Base-by-base conservation (phyloP, 2,329 filamentous ascomycete genomes). In the Lachnellula willkommii region DNA sequence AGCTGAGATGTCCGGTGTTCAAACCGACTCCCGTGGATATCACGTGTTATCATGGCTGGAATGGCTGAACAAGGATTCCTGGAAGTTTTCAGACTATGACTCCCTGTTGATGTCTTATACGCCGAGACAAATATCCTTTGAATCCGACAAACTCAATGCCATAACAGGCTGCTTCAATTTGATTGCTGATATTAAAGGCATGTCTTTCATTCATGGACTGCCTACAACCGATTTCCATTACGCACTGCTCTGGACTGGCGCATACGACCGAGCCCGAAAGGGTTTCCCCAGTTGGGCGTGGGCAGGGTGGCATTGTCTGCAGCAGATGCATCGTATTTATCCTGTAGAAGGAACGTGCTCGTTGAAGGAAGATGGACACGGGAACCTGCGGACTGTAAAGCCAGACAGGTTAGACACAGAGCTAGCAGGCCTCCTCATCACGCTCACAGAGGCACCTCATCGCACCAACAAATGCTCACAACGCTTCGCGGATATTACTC, bases 271-370 rank as follows among this genome's bases (percentile, higher is more conserved):
- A 22, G 37, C 24, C 3, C 39, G 50, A 36, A 26, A 46, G 15
- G 50, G 50, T 36, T 53, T 53, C 46, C 50, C 50, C 7, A 53
- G 39, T 26, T 53, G 39, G 50, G 47, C 50, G 17, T 53, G 50
- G 50, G 39, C 50, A 11, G 50, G 39, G 4, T 53, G 50, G 50
- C 50, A 53, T 24, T 39, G 17, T 24, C n/a, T 42, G 36, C 32
- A 51, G 12, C 49, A 51, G 37, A 40, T n/a, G 8, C 35, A 51
- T 14, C 9, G 2, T 9, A n/a, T 53, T 22, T 53, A 46, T 24
- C 50, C 50, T 9, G 8, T 39, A 3, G 49, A 51, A 28, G 24
- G 49, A 26, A 14, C 37, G 28, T 32, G 28, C 28, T 32, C 28
- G 28, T 32, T 32, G 28, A 32, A 32, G 9, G 9, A 32, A 12